These are phyloP conservation scores for Pseudonectria foliicola DNA, from an alignment of 2,329 filamentous ascomycete genomes.

Conservation along the genomic window DNA sequence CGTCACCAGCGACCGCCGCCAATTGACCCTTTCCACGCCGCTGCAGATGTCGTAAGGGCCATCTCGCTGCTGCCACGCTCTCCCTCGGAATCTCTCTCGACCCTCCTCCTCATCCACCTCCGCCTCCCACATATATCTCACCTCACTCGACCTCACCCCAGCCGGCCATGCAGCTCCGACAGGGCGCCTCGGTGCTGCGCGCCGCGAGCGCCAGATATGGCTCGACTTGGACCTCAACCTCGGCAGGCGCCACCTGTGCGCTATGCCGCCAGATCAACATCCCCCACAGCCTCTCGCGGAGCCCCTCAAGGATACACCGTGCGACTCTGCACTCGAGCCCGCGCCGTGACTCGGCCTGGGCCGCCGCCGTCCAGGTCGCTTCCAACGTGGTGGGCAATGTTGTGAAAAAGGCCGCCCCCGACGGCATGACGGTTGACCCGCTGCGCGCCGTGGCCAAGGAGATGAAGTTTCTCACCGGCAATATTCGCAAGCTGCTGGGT, in stretches of 20 bases:
- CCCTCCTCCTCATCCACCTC: not conserved
- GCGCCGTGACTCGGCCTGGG: conserved; percentile 58
- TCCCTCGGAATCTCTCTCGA: not conserved
- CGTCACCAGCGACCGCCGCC: too few relatives aligned
- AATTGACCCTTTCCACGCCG: too few relatives aligned
- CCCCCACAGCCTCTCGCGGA: conserved; percentile 24
- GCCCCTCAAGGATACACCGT: conserved; percentile 27
- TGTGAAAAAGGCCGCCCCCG: conserved; percentile 53
- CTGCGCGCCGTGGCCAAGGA: conserved; percentile 88
- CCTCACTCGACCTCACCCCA: conserved; percentile 2
- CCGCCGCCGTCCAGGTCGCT: conserved; percentile 63
- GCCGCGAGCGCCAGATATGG: conserved; percentile 26
- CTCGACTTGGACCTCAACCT: conserved; percentile 11
- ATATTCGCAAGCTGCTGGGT: conserved; percentile 86
- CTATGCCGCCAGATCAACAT: conserved; percentile 25
- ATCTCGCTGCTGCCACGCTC: too few relatives aligned
- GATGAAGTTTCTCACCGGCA: conserved; percentile 91
- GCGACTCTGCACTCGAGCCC: conserved; percentile 36
- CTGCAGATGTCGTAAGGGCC: too few relatives aligned
- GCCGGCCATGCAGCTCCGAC: conserved; percentile 45
- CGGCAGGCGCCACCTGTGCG: conserved; percentile 21
- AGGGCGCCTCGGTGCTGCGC: conserved; percentile 44
- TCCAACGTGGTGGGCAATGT: conserved; percentile 66
- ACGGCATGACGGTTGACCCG: conserved; percentile 73
- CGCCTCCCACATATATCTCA: too few relatives aligned